Base-by-base conservation (phyloP, 805 yeast species). In the Saccharomycopsis fodiens region DNA sequence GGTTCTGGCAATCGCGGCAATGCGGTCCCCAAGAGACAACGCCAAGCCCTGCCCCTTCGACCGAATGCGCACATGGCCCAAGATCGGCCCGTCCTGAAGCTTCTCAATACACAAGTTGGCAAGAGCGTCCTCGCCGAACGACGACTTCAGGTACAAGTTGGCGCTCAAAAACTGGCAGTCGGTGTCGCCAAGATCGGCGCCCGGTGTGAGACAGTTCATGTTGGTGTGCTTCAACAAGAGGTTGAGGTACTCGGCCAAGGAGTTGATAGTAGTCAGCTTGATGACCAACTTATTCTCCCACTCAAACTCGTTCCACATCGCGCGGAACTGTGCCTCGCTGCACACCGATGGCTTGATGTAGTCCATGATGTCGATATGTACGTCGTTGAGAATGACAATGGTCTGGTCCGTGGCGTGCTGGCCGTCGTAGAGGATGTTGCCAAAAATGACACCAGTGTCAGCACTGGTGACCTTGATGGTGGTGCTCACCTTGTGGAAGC, bases 281-380 rank as follows among this genome's bases (percentile, higher is more conserved):
- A 93, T 85, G 50, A 89, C 85, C 56, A 93, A 89, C 70, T 93
- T 93, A 70, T 93, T 93, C 66, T 93, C 98, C 98, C 98, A 93
- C 68, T 93, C 99, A 61, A 94, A 93, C 63, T 89, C 97, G 62
- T 88, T 87, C 99, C 99, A 93, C 97, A 89, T 91, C 58, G 80
- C 76, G 60, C 98, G 84, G 84, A 93, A 93, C 55, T 78, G 83
- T 38, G 80, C 78, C 66, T 91, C 97, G 13, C 88, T 69, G 63
- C 95, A 85, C 20, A 76, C 74, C n/a, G 95, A 93, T 17, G 98
- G 97, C 62, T 86, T 87, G 64, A 93, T 88, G 68, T 93, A 93
- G 65, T 93, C 97, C 88, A 93, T 86, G 44, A 93, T 85, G 62
- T 93, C 96, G 48, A 93, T 89, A 61, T 89, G 96, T 41, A 93